Evolutionary conservation across 148 eudicot species (phyloP).

Genomic region (Cornus controversa): DNA sequence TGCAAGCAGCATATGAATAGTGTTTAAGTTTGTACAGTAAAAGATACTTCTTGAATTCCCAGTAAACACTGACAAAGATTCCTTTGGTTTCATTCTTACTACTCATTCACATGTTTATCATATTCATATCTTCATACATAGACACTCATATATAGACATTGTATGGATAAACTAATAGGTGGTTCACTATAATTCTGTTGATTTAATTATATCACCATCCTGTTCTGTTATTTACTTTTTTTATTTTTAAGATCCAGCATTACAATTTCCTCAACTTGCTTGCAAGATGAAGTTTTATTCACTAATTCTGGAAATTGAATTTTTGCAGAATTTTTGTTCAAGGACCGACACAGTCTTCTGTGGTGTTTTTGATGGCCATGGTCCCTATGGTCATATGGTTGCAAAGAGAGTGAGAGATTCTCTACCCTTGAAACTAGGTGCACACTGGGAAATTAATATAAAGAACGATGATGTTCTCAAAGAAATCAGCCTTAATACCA

Average conservation of each 20-base stretch:
- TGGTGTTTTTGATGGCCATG: constrained; percentile 90
- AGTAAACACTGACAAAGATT: background rate
- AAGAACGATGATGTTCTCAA: constrained; percentile 64
- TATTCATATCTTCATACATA: background rate
- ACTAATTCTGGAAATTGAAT: background rate
- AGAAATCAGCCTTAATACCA: constrained; percentile 55
- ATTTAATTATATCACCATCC: background rate
- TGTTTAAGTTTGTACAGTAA: no score
- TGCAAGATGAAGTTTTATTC: background rate
- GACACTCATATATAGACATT: background rate
- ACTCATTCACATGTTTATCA: background rate
- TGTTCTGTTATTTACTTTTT: no score
- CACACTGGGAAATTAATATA: constrained; percentile 72
- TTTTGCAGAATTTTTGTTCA: constrained; percentile 80
- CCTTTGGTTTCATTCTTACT: background rate
- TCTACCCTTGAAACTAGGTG: constrained; percentile 65
- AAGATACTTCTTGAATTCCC: background rate
- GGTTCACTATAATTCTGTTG: background rate
- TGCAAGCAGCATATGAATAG: no score
- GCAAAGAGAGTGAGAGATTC: constrained; percentile 78
- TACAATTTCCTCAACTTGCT: constrained; percentile 1
- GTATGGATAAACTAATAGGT: background rate
- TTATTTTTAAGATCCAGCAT: background rate
- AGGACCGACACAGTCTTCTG: constrained; percentile 72
- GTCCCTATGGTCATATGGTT: constrained; percentile 86